Conservation (phyloP, 805 yeast species). For the Candida stauntonica region DNA sequence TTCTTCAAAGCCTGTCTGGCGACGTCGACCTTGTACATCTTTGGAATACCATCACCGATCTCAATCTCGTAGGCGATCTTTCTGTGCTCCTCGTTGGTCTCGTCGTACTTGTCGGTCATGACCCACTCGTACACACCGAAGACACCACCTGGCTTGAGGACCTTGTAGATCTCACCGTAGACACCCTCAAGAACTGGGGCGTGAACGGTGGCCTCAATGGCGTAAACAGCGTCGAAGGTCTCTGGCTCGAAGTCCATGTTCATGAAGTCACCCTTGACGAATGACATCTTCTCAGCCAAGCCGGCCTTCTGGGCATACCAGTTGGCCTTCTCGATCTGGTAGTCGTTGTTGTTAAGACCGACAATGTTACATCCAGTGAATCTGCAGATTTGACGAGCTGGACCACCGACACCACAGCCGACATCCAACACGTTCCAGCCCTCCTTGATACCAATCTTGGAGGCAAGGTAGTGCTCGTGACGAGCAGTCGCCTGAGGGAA, state of each 20-base stretch:
- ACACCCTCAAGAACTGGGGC: slow-evolving; percentile 97
- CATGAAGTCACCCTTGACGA: slow-evolving; percentile 98
- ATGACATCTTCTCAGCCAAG: slow-evolving; percentile 68
- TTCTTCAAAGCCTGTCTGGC: slow-evolving; percentile 81
- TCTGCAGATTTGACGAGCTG: slow-evolving; percentile 92
- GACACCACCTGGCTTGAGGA: slow-evolving; percentile 94
- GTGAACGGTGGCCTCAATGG: slow-evolving; percentile 98
- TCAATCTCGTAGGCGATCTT: slow-evolving; percentile 95
- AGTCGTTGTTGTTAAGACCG: slow-evolving; percentile 95
- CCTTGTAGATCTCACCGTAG: slow-evolving; percentile 89
- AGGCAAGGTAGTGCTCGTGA: slow-evolving; percentile 94
- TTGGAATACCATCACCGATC: slow-evolving; percentile 98
- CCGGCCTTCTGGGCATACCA: slow-evolving; percentile 65
- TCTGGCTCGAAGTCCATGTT: slow-evolving; percentile 93
- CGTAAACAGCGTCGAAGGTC: slow-evolving; percentile 93
- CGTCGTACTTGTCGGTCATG: slow-evolving; percentile 92
- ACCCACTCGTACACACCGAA: slow-evolving; percentile 99
- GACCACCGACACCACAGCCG: slow-evolving; percentile 99
- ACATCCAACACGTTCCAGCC: slow-evolving; percentile 91
- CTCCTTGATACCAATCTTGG: slow-evolving; percentile 73
- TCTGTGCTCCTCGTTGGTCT: slow-evolving; percentile 81
- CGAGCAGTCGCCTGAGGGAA: slow-evolving; percentile 93
- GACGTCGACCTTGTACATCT: slow-evolving; percentile 82
- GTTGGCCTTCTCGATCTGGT: slow-evolving; percentile 89
- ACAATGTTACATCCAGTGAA: slow-evolving; percentile 84